phyloP scores from a whole-genome alignment of 2,329 filamentous ascomycete genomes.

The Colletotrichum tropicale region DNA sequence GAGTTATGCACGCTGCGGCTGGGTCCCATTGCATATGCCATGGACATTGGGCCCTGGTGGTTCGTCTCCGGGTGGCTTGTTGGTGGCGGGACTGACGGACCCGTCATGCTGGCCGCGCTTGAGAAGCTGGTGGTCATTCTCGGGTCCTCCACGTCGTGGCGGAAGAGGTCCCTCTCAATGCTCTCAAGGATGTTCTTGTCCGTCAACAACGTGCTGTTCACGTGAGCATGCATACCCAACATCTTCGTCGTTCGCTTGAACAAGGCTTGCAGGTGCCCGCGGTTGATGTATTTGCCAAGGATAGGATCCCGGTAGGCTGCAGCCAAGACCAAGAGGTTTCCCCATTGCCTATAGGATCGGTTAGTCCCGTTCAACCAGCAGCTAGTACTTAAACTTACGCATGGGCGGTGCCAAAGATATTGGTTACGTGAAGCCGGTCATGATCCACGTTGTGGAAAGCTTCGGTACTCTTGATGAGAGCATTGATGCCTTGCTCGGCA shows the following conservation, averaged over 20 bases:
- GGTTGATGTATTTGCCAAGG: constrained; percentile 63
- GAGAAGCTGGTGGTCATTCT: constrained; percentile 43
- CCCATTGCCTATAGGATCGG: constrained; percentile 77
- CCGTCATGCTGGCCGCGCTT: constrained; percentile 23
- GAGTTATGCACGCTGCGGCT: constrained; percentile 14
- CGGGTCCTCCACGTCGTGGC: constrained; percentile 27
- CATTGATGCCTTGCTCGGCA: constrained; percentile 68
- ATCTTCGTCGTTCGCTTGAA: constrained; percentile 79
- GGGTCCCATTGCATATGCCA: constrained; percentile 7
- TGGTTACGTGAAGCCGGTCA: constrained; percentile 85
- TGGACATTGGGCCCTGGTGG: constrained; percentile 2
- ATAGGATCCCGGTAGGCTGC: constrained; percentile 75
- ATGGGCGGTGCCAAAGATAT: constrained; percentile 93
- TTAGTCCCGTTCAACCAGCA: background rate
- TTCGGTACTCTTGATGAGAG: constrained; percentile 82
- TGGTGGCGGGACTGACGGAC: background rate
- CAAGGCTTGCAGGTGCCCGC: constrained; percentile 60
- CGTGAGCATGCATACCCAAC: constrained; percentile 70
- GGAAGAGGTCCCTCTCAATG: constrained; percentile 51
- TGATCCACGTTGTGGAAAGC: constrained; percentile 73
- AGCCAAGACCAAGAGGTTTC: constrained; percentile 89
- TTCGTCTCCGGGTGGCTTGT: background rate
- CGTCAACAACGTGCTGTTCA: constrained; percentile 74
- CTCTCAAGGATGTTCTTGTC: constrained; percentile 77
- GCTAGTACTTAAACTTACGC: constrained; percentile 69